Evolutionary conservation across 2,329 filamentous ascomycete genomes (phyloP), one percentile per base, ranked within the genome.

Genomic region (Triangularia setosa): DNA sequence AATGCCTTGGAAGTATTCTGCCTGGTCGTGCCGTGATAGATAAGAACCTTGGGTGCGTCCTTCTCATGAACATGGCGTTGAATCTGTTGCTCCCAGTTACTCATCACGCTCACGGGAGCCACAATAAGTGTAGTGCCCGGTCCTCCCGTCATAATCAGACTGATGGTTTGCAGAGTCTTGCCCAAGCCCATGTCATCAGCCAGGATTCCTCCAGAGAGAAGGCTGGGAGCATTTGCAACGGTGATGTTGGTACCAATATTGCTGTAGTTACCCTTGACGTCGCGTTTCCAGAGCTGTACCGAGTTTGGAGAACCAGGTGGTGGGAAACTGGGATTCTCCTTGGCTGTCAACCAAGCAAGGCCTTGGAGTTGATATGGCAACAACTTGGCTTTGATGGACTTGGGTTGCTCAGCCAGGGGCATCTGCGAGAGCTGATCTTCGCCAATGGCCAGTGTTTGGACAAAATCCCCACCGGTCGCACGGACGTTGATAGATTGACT

Each of bases 141-240:
- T 0, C 79, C 78, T 5, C 81, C 81, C 3, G 80, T 80, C 59
- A 93, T 78, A 62, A 97, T 89, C 35, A 96, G 78, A 61, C 91
- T 90, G 69, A 97, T 94, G 57, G 93, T 84, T 73, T 96, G 90
- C 8, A 97, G 82, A 0, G 93, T 97, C 79, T 96, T 96, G 24
- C 93, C 93, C 4, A 97, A 78, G 3, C 93, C 93, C 93, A 97
- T 97, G 71, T 97, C 93, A 74, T 97, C 93, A 1, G 92, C 92
- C 8, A 97, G 82, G 58, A 97, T 93, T 30, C 93, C 93, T 18
- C 93, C 93, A 58, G 87, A 91, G 6, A 91, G 86, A 23, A 96
- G 81, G 0, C 79, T 75, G 0, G 92, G 92, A 1, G 82, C 76
- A 2, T 74, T 75, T 0, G 74, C 75, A 8, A 83, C 87, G 9